phyloP scores from a whole-genome alignment of 2,329 filamentous ascomycete genomes.

The Hawksworthiomyces lignivorus region DNA sequence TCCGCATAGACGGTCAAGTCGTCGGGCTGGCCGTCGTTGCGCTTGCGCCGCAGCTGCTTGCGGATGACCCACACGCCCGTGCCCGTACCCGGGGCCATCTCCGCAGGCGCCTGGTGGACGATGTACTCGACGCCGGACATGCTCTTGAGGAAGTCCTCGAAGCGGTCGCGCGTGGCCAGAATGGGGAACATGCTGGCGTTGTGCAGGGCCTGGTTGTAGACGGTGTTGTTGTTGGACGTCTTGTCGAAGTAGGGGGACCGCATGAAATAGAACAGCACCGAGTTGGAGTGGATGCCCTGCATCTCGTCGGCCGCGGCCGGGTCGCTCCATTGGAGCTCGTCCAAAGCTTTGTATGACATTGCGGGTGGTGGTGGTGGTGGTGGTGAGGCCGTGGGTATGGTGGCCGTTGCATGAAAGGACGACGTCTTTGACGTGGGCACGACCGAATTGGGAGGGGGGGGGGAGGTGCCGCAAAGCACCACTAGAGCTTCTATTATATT shows the following conservation, averaged over 20 bases:
- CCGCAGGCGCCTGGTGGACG: slow-evolving; percentile 56
- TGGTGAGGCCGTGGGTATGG: too few species aligned
- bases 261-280: slow-evolving; percentile 60
- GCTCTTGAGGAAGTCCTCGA: slow-evolving; percentile 53
- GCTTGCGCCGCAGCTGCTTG: slow-evolving; percentile 57
- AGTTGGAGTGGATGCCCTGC: slow-evolving; percentile 55
- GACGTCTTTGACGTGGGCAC: too few species aligned
- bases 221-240: slow-evolving; percentile 59
- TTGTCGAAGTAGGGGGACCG: slow-evolving; percentile 60
- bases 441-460: not conserved
- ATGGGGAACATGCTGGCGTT: slow-evolving; percentile 51
- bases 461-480: too few species aligned
- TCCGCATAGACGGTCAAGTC: slow-evolving; percentile 52
- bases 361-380: slow-evolving; percentile 6
- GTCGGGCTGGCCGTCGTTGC: slow-evolving; percentile 33
- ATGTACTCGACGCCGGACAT: slow-evolving; percentile 63
- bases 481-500: too few species aligned
- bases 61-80: slow-evolving; percentile 64
- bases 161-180: slow-evolving; percentile 53
- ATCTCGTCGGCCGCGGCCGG: slow-evolving; percentile 40
- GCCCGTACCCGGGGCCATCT: slow-evolving; percentile 51
- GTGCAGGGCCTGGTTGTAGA: slow-evolving; percentile 54
- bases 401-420: too few species aligned
- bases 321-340: slow-evolving; percentile 61
- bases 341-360: slow-evolving; percentile 44